Evolutionary conservation across 768 basidiomycete species (phyloP), one percentile per base, ranked within the genome.

Genomic region (Nidularia pulvinata): DNA sequence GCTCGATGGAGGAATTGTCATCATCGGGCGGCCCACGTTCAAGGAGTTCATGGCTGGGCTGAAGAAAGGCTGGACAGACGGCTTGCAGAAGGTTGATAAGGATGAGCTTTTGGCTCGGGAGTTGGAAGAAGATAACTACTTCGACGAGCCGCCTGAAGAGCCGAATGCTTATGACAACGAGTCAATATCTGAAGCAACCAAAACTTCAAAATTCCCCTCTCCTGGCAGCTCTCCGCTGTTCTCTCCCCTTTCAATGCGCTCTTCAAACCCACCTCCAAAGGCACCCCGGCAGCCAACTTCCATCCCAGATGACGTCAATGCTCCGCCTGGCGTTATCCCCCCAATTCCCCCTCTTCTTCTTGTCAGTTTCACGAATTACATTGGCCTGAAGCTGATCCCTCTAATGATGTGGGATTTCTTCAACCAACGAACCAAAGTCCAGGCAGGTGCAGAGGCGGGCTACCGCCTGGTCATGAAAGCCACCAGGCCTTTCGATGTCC

Each of bases 11-110:
- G 96, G 95, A 1, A 79, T 86, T 39, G 79, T 97, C 53, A 74
- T 99, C 53, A 69, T 99, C 33, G 97, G 97, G 3, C 83, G 97
- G 48, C 85, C 91, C 35, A 90, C 93, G 0, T 81, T 96, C 70
- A 99, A 98, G 73, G 97, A 99, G 72, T 98, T 91, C 68, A 84
- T 98, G 83, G 79, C 85, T 51, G 97, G 96, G 2, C 65, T 98
- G 42, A 83, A 80, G 64, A 78, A 81, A 51, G 97, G 97, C 2
- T 99, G 92, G 91, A 84, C 87, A 16, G 85, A 86, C 32, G 76
- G 83, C 1, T 67, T 93, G 33, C 79, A 86, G 46, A 80, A 81
- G 49, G 72, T 88, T 50, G 89, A 92, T 64, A 70, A 74, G 35
- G 93, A 95, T 54, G 88, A 93, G 50, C 67, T 72, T 35, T 73